These are phyloP conservation scores for Pneumocystis wakefieldiae DNA, from an alignment of 1,139 yeast genomes.

Conservation along the genomic window DNA sequence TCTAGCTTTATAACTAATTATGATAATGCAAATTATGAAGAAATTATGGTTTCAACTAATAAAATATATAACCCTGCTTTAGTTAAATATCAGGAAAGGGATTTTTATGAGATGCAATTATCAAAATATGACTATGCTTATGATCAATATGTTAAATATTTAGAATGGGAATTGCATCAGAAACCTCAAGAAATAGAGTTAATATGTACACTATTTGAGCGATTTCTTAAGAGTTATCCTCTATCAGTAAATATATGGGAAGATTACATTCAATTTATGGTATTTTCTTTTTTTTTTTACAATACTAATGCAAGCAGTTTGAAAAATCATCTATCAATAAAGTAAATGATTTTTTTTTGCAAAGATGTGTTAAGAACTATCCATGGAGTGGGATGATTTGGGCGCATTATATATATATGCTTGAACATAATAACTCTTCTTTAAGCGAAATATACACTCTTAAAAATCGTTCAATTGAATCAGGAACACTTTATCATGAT, in stretches of 20 bases:
- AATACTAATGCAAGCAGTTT: slow-evolving; percentile 2
- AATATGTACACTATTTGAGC: slow-evolving; percentile 15
- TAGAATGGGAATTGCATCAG: slow-evolving; percentile 11
- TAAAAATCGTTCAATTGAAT: slow-evolving; percentile 9
- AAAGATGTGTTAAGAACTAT: slow-evolving; percentile 18
- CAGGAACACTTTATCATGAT: slow-evolving; percentile 10
- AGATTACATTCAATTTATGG: slow-evolving; percentile 19
- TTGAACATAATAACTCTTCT: slow-evolving; percentile 11
- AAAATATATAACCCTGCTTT: slow-evolving; percentile 26
- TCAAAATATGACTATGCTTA: neutral
- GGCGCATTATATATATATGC: slow-evolving; percentile 18
- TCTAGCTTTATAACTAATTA: slow-evolving; percentile 32
- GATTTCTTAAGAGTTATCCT: slow-evolving; percentile 16
- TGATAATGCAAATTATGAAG: slow-evolving; percentile 27
- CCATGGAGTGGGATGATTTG: slow-evolving; percentile 20
- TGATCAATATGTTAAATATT: neutral
- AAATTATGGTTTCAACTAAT: slow-evolving; percentile 30
- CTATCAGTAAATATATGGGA: slow-evolving; percentile 21
- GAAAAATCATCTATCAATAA: slow-evolving; percentile 9
- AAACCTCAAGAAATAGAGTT: slow-evolving; percentile 9
- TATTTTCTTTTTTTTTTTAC: neutral
- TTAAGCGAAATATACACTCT: slow-evolving; percentile 6
- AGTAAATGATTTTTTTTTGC: slow-evolving; percentile 12
- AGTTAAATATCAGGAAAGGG: slow-evolving; percentile 16
- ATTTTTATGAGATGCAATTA: slow-evolving; percentile 16